Percentiles rank a stretch among this genome's conserved stretches.
Evolutionary conservation across 352 stramenopile species (phyloP).

Genomic region (Phytopythium montanum): DNA sequence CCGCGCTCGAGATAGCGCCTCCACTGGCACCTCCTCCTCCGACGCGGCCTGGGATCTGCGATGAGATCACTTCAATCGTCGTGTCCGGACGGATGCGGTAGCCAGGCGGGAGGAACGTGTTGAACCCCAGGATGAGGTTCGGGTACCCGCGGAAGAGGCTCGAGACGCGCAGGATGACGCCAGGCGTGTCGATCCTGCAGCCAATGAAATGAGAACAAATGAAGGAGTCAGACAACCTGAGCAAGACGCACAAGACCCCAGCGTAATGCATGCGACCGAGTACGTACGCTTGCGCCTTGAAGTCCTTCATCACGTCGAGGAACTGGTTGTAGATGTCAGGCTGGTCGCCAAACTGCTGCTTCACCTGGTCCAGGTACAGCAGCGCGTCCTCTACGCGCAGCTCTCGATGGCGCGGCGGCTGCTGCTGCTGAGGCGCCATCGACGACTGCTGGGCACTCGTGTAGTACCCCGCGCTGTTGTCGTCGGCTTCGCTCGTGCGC

Average conservation of each 20-base stretch:
- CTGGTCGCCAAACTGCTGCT: constrained; percentile 99
- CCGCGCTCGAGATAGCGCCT: not conserved
- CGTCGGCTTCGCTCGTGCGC: constrained; percentile 40
- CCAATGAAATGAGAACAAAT: not conserved
- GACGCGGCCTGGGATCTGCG: constrained; percentile 49
- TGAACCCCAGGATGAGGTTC: constrained; percentile 98
- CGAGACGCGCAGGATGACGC: constrained; percentile 98
- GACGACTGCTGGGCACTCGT: constrained; percentile 16
- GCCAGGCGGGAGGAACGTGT: constrained; percentile 98
- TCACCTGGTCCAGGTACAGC: constrained; percentile 99
- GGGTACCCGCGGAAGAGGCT: constrained; percentile 98
- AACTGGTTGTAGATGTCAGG: constrained; percentile 99
- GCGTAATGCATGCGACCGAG: not conserved
- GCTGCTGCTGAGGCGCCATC: constrained; percentile 26
- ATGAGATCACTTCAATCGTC: constrained; percentile 75
- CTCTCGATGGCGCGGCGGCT: constrained; percentile 59
- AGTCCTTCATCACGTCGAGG: constrained; percentile 99
- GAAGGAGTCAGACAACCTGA: not conserved
- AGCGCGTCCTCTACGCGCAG: constrained; percentile 98
- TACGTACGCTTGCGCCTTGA: constrained; percentile 93
- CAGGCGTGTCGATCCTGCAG: constrained; percentile 95
- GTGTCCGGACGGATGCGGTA: constrained; percentile 86
- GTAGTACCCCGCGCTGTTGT: constrained; percentile 32
- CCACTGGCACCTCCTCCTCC: constrained; percentile 11
- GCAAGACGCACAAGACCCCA: not conserved